Percentiles rank a stretch among this genome's conserved stretches.
These are phyloP conservation scores for Fusarium caatingaense DNA, from an alignment of 2,329 filamentous ascomycete species.

Conservation along the genomic window DNA sequence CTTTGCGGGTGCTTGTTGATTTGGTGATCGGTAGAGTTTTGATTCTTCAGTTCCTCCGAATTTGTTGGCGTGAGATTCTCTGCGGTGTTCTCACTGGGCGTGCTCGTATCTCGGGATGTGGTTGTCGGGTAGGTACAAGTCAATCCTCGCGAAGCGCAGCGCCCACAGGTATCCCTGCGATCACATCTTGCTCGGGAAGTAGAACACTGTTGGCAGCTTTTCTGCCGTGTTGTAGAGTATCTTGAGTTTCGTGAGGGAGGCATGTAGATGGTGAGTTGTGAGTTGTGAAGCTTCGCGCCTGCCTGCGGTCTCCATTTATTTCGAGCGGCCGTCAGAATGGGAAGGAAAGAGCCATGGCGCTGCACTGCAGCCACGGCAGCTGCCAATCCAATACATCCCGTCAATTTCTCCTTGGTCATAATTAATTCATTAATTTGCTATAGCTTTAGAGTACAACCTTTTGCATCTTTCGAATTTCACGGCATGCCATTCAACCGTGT, in stretches of 20 bases:
- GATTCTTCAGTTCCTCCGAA: not conserved
- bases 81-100: not conserved
- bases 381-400: too few relatives aligned
- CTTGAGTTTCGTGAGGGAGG: slow-evolving; percentile 10
- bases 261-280: not conserved
- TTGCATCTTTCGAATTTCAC: too few relatives aligned
- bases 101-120: not conserved
- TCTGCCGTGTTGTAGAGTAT: slow-evolving; percentile 55
- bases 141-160: slow-evolving; percentile 49
- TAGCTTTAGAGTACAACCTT: too few relatives aligned
- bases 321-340: not conserved
- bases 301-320: not conserved
- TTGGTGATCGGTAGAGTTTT: not conserved
- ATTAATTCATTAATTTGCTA: too few relatives aligned
- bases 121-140: slow-evolving; percentile 46
- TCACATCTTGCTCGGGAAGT: slow-evolving; percentile 56
- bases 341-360: not conserved
- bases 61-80: not conserved
- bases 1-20: not conserved
- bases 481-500: too few relatives aligned
- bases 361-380: not conserved
- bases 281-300: not conserved
- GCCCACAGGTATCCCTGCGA: slow-evolving; percentile 49
- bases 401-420: too few relatives aligned
- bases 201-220: slow-evolving; percentile 54